Evolutionary conservation across 2,329 filamentous ascomycete genomes (phyloP).

Genomic region (Chaetomium globosum): DNA sequence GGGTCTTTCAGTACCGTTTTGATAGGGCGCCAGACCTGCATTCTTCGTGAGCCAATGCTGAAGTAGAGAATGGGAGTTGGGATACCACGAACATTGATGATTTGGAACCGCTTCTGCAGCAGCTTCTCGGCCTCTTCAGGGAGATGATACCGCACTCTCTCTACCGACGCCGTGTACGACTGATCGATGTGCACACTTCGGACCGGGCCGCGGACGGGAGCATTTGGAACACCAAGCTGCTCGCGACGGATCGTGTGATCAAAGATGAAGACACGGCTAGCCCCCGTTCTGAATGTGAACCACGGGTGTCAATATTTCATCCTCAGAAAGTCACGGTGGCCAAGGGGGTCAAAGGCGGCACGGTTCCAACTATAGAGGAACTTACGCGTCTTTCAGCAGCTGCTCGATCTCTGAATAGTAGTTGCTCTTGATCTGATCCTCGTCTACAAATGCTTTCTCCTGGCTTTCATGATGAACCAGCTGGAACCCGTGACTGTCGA

Average conservation of each 20-base stretch:
- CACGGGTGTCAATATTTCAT: neutral
- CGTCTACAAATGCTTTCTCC: conserved; percentile 50
- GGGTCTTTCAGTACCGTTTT: conserved; percentile 51
- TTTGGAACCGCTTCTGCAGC: conserved; percentile 45
- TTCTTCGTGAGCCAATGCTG: neutral
- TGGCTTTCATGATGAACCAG: conserved; percentile 41
- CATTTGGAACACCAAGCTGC: conserved; percentile 50
- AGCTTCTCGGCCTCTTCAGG: conserved; percentile 38
- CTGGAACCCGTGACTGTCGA: conserved; percentile 50
- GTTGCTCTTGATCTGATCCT: conserved; percentile 60
- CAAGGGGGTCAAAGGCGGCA: neutral
- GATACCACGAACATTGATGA: conserved; percentile 43
- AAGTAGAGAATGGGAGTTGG: neutral
- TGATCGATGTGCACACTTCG: conserved; percentile 36
- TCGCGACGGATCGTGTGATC: conserved; percentile 41
- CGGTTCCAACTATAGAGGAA: neutral
- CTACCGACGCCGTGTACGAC: conserved; percentile 41
- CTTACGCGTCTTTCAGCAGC: conserved; percentile 59
- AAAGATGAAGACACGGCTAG: conserved; percentile 39
- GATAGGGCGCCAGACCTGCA: conserved; percentile 51
- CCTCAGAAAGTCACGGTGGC: neutral
- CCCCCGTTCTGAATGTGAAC: conserved; percentile 36
- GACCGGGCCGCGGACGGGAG: conserved; percentile 53
- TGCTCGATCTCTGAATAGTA: conserved; percentile 75
- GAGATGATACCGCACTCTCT: conserved; percentile 50